phyloP scores from a whole-genome alignment of 768 basidiomycete genomes.

The Punctularia strigosozonata region DNA sequence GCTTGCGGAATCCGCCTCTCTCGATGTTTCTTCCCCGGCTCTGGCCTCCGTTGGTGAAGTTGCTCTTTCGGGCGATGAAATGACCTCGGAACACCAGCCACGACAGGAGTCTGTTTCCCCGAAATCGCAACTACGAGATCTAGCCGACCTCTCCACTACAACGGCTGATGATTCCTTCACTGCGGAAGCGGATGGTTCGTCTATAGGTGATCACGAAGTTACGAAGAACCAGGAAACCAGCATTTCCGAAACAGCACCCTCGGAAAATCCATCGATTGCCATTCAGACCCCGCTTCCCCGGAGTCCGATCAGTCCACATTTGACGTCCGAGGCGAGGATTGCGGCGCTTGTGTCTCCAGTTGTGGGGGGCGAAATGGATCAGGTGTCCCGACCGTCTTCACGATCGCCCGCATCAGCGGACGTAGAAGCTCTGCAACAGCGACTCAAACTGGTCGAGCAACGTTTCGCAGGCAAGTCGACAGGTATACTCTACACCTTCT shows the following conservation, averaged over 20 bases:
- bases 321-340: background rate
- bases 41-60: too few relatives aligned
- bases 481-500: background rate
- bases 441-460: slow-evolving; percentile 62
- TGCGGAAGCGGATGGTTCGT: background rate
- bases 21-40: too few relatives aligned
- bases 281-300: background rate
- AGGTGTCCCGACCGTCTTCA: background rate
- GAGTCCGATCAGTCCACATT: background rate
- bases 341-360: background rate
- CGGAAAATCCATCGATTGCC: background rate
- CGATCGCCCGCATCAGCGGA: slow-evolving; percentile 12
- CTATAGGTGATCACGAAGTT: too few relatives aligned
- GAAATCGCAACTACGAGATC: too few relatives aligned
- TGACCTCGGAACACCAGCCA: too few relatives aligned
- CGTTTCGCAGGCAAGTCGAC: slow-evolving; percentile 51
- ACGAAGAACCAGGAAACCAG: too few relatives aligned
- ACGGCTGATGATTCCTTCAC: background rate
- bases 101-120: too few relatives aligned
- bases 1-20: too few relatives aligned
- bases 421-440: slow-evolving; percentile 51
- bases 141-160: too few relatives aligned
- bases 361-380: background rate
- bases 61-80: too few relatives aligned
- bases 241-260: too few relatives aligned